A percentile compares a stretch with the other conserved stretches of the same genome.
Evolutionary conservation across 2,329 filamentous ascomycete species (phyloP).

Genomic region (Juglanconis sp.): DNA sequence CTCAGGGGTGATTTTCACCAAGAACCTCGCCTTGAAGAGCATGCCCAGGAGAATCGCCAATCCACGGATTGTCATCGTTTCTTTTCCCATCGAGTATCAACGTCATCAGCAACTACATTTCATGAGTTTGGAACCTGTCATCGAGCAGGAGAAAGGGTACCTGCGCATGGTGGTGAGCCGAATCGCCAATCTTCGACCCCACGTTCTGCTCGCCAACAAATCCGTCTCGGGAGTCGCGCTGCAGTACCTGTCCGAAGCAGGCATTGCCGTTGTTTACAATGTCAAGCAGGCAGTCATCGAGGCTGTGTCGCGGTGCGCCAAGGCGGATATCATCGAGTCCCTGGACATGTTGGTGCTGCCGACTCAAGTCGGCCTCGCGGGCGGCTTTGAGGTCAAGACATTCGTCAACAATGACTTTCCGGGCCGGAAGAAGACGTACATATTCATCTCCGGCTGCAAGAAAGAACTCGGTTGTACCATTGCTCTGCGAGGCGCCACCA

Average conservation of each 20-base stretch:
- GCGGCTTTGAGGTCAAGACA: slow-evolving; percentile 91
- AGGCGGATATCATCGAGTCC: slow-evolving; percentile 89
- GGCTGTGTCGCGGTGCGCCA: slow-evolving; percentile 87
- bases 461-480: slow-evolving; percentile 94
- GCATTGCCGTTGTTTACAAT: slow-evolving; percentile 92
- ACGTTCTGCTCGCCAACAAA: slow-evolving; percentile 86
- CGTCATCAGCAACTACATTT: slow-evolving; percentile 86
- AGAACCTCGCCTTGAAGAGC: slow-evolving; percentile 92
- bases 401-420: slow-evolving; percentile 76
- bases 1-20: slow-evolving; percentile 94
- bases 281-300: slow-evolving; percentile 95
- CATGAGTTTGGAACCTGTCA: slow-evolving; percentile 96
- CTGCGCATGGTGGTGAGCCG: slow-evolving; percentile 86
- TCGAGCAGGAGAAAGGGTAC: slow-evolving; percentile 94
- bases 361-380: slow-evolving; percentile 74
- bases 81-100: slow-evolving; percentile 94
- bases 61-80: slow-evolving; percentile 86
- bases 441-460: slow-evolving; percentile 87
- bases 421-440: slow-evolving; percentile 86
- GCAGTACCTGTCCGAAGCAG: slow-evolving; percentile 80
- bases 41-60: slow-evolving; percentile 85
- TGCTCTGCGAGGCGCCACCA: slow-evolving; percentile 77
- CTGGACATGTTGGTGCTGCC: slow-evolving; percentile 85
- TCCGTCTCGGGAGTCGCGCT: slow-evolving; percentile 89
- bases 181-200: slow-evolving; percentile 80